phyloP scores from a whole-genome alignment of 306 rosid species.

The Dryas octopetala region DNA sequence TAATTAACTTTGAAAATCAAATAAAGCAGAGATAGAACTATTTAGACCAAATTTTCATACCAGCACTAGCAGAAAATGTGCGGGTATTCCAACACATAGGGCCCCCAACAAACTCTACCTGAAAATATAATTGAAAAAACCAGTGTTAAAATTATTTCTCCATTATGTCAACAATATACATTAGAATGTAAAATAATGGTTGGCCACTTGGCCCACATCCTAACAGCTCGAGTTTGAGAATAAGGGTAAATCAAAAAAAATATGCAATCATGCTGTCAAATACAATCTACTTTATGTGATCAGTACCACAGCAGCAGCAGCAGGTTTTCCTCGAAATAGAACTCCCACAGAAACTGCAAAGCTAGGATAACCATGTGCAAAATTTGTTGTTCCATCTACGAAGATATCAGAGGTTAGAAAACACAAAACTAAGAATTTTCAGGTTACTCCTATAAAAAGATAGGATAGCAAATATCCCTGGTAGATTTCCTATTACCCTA shows the following conservation, averaged over 20 bases:
- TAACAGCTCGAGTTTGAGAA: not conserved
- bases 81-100: constrained; percentile 98
- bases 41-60: constrained; percentile 38
- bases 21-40: constrained; percentile 19
- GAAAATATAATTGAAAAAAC: constrained; percentile 18
- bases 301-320: constrained; percentile 86
- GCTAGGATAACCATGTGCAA: constrained; percentile 89
- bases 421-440: constrained; percentile 6
- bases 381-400: constrained; percentile 95
- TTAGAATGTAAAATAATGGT: not conserved
- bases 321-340: constrained; percentile 83
- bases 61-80: constrained; percentile 82
- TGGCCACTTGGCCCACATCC: not conserved
- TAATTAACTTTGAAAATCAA: constrained; percentile 18
- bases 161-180: not conserved
- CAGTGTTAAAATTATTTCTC: not conserved
- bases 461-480: not conserved
- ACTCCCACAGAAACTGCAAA: constrained; percentile 97
- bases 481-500: not conserved
- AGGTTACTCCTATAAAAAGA: not conserved
- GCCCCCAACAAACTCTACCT: constrained; percentile 98
- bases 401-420: constrained; percentile 33
- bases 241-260: not conserved
- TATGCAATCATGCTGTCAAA: constrained; percentile 8
- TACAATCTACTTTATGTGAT: not conserved